Evolutionary conservation across 164 flowering plant species (phyloP), one percentile per base, ranked within the genome.

Genomic region (Dillenia suffruticosa): DNA sequence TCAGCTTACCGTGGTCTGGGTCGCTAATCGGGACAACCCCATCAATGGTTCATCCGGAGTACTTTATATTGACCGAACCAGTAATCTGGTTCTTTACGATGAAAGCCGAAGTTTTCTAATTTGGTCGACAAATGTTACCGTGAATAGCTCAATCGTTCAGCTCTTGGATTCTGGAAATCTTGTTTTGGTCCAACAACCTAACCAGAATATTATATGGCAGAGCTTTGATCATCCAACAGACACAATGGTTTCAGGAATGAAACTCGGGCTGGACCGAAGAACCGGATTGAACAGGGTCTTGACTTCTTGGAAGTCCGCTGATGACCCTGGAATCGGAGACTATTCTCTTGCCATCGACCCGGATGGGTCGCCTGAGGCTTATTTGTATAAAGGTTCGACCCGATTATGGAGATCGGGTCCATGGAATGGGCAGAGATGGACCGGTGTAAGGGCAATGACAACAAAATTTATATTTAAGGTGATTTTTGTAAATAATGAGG

Each of bases 121-220:
- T 1, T 81, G 84, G 87, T 72, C 81, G 0, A 48, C 79, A 0
- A 74, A 72, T 48, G 46, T 57, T 17, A 40, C 77, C 0, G 13
- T 44, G 2, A 19, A 44, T 2, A 64, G 40, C 45, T 9, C 70
- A 0, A 49, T 56, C 0, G 82, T 79, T 1, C 58, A 68, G 63
- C 76, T 88, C 5, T 49, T 78, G 32, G 84, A 84, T 44, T 19
- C 80, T 0, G 90, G 90, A 13, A 85, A 85, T 50, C 61, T 85
- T 3, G 76, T 83, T 5, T 2, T 84, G 58, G 26, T 16, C 4
- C 14, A 59, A 2, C 9, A 5, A 3, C 40, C 44, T 8, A 32
- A 40, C 63, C 52, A 17, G 63, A 59, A 1, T 70, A 32, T 63
- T 13, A 0, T 78, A 1, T 84, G 93, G 93, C 84, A 84, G 50